Evolutionary conservation across 441 rosid species (phyloP), one percentile per base, ranked within the genome.

Genomic region (Arabidopsis hybrid): DNA sequence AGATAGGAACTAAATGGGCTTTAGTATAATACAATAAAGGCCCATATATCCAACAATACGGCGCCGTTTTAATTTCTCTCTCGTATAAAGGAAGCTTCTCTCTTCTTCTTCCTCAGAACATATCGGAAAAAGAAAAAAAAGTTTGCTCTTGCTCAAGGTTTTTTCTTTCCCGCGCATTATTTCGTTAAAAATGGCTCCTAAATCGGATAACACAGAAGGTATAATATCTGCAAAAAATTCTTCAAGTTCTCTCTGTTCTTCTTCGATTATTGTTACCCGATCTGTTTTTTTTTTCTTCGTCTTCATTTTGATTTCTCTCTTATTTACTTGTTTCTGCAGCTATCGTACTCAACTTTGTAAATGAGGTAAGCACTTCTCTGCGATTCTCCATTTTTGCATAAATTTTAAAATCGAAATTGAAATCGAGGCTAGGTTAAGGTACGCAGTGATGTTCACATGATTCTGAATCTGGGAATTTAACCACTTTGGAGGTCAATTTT

Each of bases 291-390:
- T 1, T 2, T 21, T 62, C 6, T 4, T 11, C 16, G 9, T 36
- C 14, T 45, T 3, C 35, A 34, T 36, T 64, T 39, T 16, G 17
- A 53, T 11, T 38, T 31, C 43, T 55, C 60, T 42, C 63, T 34
- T 49, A 51, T 13, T 36, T 18, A 57, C 52, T 49, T 8, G 38
- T 32, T 68, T 55, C 49, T 80, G 85, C 89, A 92, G 97, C 85
- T 49, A 91, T 92, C 85, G 97, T 95, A 59, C 97, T 92, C 79
- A 89, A 84, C 85, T 95, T 83, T 80, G 93, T 92, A 49, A 90
- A 92, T 9, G 99, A 92, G 97, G 99, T 91, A 26, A 75, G 17
- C 21, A 52, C 26, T 46, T 14, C 59, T 36, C 69, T n/a, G 8
- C 47, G 62, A 43, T 42, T 43, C 12, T 3, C 18, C 31, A 3